These are phyloP conservation scores for Neurospora sp. DNA, from an alignment of 495 filamentous ascomycete species.

Conservation along the genomic window DNA sequence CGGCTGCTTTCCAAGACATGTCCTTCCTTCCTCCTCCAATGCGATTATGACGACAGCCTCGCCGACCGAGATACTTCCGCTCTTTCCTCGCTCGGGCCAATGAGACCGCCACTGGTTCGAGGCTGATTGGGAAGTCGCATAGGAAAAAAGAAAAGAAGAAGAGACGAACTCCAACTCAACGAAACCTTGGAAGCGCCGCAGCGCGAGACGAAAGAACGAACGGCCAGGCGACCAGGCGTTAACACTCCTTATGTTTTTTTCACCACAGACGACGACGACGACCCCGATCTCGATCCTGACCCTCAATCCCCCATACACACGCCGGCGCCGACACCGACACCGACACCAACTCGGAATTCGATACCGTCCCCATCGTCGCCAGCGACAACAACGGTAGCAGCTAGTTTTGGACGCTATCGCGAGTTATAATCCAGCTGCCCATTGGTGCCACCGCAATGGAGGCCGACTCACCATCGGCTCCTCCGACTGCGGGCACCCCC, in stretches of 20 bases:
- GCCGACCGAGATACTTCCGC: background rate
- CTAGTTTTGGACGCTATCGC: background rate
- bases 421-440: background rate
- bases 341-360: background rate
- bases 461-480: slow-evolving; percentile 12
- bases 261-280: background rate
- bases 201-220: background rate
- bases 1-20: background rate
- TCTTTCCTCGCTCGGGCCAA: background rate
- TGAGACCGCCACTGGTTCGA: background rate
- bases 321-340: background rate
- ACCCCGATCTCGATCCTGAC: background rate
- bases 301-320: background rate
- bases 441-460: slow-evolving; percentile 16
- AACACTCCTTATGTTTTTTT: background rate
- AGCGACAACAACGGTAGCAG: background rate
- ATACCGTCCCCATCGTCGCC: background rate
- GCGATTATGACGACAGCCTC: background rate
- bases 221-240: background rate
- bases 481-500: slow-evolving; percentile 2
- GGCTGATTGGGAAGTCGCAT: background rate
- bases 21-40: background rate
- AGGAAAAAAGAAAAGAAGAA: background rate
- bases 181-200: background rate
- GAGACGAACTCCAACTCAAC: background rate